Evolutionary conservation across 2,329 filamentous ascomycete genomes (phyloP).

Genomic region (Sclerotinia sclerotiorum): DNA sequence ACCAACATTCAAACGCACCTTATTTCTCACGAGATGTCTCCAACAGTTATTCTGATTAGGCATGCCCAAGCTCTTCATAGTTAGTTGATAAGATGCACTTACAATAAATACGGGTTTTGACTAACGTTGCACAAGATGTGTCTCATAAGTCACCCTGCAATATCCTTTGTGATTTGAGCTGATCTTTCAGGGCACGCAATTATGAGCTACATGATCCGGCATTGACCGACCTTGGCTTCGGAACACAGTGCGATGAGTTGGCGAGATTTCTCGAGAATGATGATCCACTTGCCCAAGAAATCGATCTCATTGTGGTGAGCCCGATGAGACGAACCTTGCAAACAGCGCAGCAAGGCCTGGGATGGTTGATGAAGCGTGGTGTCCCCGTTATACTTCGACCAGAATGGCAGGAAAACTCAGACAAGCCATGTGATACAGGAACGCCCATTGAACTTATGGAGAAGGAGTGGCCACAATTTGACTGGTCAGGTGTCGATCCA

Average conservation of each 20-base stretch:
- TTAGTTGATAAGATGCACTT: conserved; percentile 32
- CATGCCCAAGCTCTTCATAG: conserved; percentile 47
- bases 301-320: conserved; percentile 40
- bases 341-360: conserved; percentile 37
- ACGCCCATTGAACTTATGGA: conserved; percentile 33
- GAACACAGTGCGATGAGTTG: conserved; percentile 33
- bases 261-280: conserved; percentile 33
- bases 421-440: conserved; percentile 40
- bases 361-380: conserved; percentile 38
- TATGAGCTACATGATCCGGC: conserved; percentile 35
- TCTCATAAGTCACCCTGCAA: conserved; percentile 37
- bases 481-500: conserved; percentile 40
- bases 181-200: conserved; percentile 31
- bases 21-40: conserved; percentile 41
- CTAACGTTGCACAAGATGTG: conserved; percentile 33
- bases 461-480: conserved; percentile 40
- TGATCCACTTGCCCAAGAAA: conserved; percentile 36
- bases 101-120: neutral
- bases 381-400: conserved; percentile 36
- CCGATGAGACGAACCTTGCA: conserved; percentile 40
- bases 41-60: conserved; percentile 45
- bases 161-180: conserved; percentile 24
- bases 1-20: neutral
- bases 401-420: conserved; percentile 41
- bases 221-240: conserved; percentile 33